Evolutionary conservation across 2,329 filamentous ascomycete species (phyloP), one percentile per base, ranked within the genome.

Genomic region (Trichoderma sp.): DNA sequence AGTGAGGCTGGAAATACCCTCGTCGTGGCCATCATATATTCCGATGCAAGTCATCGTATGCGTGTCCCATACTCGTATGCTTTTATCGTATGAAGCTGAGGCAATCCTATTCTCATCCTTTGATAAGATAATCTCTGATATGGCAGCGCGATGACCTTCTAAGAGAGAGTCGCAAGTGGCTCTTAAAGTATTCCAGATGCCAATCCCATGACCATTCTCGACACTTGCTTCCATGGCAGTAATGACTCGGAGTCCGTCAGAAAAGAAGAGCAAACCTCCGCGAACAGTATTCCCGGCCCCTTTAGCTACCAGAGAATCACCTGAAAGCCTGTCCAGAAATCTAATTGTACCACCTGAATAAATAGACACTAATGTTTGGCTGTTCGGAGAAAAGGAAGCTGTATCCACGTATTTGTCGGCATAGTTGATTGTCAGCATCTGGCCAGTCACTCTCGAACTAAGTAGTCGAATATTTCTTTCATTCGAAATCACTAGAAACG

Each of bases 41-140:
- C 7, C 26, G 15, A 66, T 39, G 1, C 70, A 71, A 26, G 28
- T 4, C 21, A 5, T 9, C 4, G 15, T 8, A 18, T n/a, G 6
- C 15, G 5, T 7, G 15, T 71, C 53, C 70, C 70, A 71, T 2
- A 71, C 2, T 28, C 28, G 51, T 9, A 71, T 67, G 1, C 8
- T 61, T 15, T 67, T 62, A 3, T 71, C 69, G 2, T 15, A n/a
- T 1, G 69, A 71, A 34, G 26, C 34, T 12, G 69, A 71, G 5
- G n/a, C 51, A 39, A 71, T 65, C 18, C 0, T 65, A 1, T 3
- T 64, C 2, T 63, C 47, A 14, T 71, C 58, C 4, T 12, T 3
- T 9, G 68, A 71, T 11, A 71, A 8, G 4, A 39, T 5, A 11
- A 63, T 24, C 0, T 61, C 21, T 0, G 36, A 14, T 11, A 71